Evolutionary conservation across 2,329 filamentous ascomycete species (phyloP), one percentile per base, ranked within the genome.

Genomic region (Ploettnerulaceae sp.): DNA sequence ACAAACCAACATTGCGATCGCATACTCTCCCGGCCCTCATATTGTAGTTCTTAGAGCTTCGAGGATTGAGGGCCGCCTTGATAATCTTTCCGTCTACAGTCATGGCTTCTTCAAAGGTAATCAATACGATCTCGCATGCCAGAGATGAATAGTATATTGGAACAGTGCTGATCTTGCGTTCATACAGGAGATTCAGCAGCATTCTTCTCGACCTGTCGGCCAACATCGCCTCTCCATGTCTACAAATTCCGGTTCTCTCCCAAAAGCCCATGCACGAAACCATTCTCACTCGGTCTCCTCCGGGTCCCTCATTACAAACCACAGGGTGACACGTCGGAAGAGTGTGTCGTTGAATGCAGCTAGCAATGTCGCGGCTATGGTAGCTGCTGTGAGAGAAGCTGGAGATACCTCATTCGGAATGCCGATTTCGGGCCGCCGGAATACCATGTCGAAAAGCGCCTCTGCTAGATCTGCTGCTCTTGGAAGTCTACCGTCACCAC

Each of bases 311-410:
- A 91, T 90, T 71, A 71, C 82, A 59, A 83, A 81, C 66, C 86
- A 95, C 68, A 86, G 93, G 59, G 81, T 97, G 57, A 89, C 87
- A 59, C 87, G 91, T 62, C 82, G 93, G 61, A 97, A 97, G 78
- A 96, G 90, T 69, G 89, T 95, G 64, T 82, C 79, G 64, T 89
- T 87, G 51, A 84, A 81, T 55, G 79, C 83, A 36, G 77, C 75
- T 37, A 76, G 79, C 66, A 90, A 86, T 67, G 80, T 85, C 35
- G 83, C 86, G 14, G 87, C 86, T 44, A 72, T 91, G 53, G 84
- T 86, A 24, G 84, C 84, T 9, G 86, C 83, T 41, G 70, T 86
- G 52, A 80, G 81, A 61, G 85, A 86, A 63, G 74, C 72, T 42
- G 70, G 70, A 49, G 81, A 84, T 57, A 76, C 77, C 50, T 73